Conservation (phyloP, 768 basidiomycete species). For the Phaeotremella skinneri region DNA sequence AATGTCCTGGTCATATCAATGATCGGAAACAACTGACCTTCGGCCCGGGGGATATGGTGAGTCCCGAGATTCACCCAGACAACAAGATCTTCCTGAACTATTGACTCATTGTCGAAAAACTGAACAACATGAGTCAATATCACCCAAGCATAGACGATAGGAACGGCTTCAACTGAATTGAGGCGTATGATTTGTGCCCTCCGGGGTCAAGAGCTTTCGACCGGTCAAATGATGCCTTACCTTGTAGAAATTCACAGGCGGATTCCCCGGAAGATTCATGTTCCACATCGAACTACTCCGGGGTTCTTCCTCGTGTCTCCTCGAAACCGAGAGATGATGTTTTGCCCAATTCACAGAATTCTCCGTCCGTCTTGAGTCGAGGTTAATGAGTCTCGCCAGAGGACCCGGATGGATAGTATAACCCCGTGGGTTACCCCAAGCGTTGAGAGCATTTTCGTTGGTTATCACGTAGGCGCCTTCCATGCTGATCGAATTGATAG, state of each 20-base stretch:
- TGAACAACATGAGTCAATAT: slow-evolving; percentile 33
- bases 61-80: slow-evolving; percentile 67
- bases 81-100: slow-evolving; percentile 66
- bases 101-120: slow-evolving; percentile 64
- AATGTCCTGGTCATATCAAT: slow-evolving; percentile 35
- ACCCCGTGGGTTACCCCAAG: slow-evolving; percentile 62
- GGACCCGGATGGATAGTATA: slow-evolving; percentile 65
- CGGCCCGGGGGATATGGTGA: slow-evolving; percentile 66
- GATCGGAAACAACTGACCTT: slow-evolving; percentile 37
- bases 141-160: neutral
- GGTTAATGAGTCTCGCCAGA: slow-evolving; percentile 55
- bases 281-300: slow-evolving; percentile 64
- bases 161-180: too few species aligned
- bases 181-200: too few species aligned
- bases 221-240: slow-evolving; percentile 8
- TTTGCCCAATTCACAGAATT: slow-evolving; percentile 68
- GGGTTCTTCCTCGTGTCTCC: slow-evolving; percentile 65
- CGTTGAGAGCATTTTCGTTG: slow-evolving; percentile 59
- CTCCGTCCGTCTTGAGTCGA: slow-evolving; percentile 62
- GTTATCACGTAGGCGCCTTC: slow-evolving; percentile 63
- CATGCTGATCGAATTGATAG: slow-evolving; percentile 42
- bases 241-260: slow-evolving; percentile 31
- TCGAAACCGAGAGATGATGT: slow-evolving; percentile 62
- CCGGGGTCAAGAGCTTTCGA: too few species aligned
- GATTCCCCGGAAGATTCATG: slow-evolving; percentile 60